Conservation (phyloP, 2,329 filamentous ascomycete genomes). For the Cadophora luteo-olivacea region DNA sequence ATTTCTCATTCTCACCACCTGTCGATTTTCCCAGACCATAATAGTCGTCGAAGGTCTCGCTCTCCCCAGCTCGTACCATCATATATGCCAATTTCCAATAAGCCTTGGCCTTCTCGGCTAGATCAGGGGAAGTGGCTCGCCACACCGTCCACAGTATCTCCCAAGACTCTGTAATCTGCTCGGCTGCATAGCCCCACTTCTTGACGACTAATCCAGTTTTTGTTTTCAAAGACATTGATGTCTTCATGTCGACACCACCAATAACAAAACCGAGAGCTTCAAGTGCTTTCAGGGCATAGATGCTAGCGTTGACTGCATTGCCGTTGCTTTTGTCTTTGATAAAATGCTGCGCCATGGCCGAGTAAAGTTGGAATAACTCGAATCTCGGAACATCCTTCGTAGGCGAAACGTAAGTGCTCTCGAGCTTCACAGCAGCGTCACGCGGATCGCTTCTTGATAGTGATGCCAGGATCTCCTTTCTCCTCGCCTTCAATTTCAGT, state of each 20-base stretch:
- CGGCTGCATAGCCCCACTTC: conserved; percentile 13
- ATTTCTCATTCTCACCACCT: neutral
- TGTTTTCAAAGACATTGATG: neutral
- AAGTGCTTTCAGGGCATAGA: conserved; percentile 16
- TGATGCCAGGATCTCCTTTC: conserved; percentile 2
- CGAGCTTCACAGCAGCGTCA: neutral
- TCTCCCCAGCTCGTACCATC: conserved; percentile 17
- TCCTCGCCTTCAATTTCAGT: neutral
- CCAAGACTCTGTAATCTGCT: conserved; percentile 13
- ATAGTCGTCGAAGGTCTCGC: conserved; percentile 12
- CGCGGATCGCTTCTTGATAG: neutral
- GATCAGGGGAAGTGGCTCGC: neutral
- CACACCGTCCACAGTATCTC: conserved; percentile 15
- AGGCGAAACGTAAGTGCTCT: conserved; percentile 11
- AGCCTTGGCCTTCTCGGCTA: conserved; percentile 3
- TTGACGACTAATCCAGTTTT: conserved; percentile 4
- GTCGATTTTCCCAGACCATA: neutral
- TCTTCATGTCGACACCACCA: conserved; percentile 10
- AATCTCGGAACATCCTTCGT: conserved; percentile 1
- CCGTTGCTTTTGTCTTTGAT: neutral
- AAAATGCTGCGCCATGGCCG: conserved; percentile 10
- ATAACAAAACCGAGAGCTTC: conserved; percentile 15
- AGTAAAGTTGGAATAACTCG: conserved; percentile 12
- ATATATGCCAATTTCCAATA: conserved; percentile 15
- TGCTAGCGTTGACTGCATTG: neutral